These are phyloP conservation scores for Aspergillus sp. DNA, from an alignment of 2,329 filamentous ascomycete species.

Conservation along the genomic window DNA sequence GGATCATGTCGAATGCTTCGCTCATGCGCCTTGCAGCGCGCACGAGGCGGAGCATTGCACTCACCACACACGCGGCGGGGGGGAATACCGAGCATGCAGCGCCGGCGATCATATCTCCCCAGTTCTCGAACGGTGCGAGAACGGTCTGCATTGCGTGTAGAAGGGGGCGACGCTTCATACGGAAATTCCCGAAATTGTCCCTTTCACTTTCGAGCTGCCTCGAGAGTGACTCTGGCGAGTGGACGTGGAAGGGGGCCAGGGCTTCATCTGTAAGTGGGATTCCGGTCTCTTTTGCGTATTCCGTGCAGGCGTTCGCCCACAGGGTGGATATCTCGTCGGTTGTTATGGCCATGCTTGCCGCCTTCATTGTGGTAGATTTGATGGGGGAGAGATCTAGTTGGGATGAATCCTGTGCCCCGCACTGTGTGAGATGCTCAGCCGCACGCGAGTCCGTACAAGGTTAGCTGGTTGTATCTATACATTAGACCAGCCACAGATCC, in stretches of 20 bases:
- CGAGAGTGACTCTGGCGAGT: background rate
- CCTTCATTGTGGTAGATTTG: no score
- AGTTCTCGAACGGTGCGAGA: background rate
- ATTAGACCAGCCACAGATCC: no score
- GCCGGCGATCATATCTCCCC: background rate
- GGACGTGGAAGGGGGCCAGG: background rate
- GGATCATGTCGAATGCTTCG: constrained; percentile 12
- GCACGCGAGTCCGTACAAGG: no score
- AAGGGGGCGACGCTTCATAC: background rate
- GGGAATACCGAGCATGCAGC: background rate
- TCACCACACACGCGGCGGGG: constrained; percentile 9
- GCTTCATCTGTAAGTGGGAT: background rate
- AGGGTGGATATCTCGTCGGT: no score
- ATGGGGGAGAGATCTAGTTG: no score
- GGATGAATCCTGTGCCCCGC: no score
- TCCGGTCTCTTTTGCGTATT: constrained; percentile 4
- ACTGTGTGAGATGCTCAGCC: no score
- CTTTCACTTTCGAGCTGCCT: constrained; percentile 1
- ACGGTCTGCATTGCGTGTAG: background rate
- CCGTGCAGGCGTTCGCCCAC: background rate
- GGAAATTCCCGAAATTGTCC: constrained; percentile 6
- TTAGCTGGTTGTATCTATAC: no score
- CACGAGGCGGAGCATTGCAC: constrained; percentile 7
- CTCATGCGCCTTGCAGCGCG: constrained; percentile 10
- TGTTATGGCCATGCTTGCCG: no score